phyloP scores from a whole-genome alignment of 805 yeast genomes.

The Ogataea populi-albae region DNA sequence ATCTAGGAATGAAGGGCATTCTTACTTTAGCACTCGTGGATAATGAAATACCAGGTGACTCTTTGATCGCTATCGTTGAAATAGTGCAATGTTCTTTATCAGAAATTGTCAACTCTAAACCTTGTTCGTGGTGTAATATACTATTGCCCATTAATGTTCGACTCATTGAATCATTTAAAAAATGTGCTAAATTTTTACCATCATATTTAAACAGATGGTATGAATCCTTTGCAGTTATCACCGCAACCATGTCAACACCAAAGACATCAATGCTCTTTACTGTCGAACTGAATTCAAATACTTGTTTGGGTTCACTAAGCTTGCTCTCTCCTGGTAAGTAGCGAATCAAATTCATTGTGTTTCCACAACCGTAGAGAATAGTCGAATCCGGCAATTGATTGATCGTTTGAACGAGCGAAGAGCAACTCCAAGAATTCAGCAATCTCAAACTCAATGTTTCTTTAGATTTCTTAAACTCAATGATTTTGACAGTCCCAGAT shows the following conservation, averaged over 20 bases:
- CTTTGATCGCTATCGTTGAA: conserved; percentile 9
- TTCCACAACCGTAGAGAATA: conserved; percentile 23
- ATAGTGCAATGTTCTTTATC: conserved; percentile 23
- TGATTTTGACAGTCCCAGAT: conserved; percentile 27
- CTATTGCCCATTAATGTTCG: conserved; percentile 24
- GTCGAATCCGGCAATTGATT: conserved; percentile 23
- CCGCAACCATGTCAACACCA: conserved; percentile 17
- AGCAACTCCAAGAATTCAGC: conserved; percentile 20
- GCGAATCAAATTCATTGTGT: conserved; percentile 11
- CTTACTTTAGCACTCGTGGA: conserved; percentile 15
- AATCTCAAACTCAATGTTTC: conserved; percentile 14
- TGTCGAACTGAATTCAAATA: conserved; percentile 13
- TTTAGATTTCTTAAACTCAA: conserved; percentile 24
- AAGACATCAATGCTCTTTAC: conserved; percentile 24
- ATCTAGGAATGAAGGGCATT: conserved; percentile 34
- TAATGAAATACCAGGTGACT: conserved; percentile 3
- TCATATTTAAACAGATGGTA: conserved; percentile 18
- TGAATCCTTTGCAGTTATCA: conserved; percentile 32
- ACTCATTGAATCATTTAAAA: conserved; percentile 18
- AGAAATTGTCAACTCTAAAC: conserved; percentile 13
- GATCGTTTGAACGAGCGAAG: conserved; percentile 23
- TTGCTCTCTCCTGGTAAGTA: conserved; percentile 22
- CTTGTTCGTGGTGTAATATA: conserved; percentile 14
- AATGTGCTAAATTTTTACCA: conserved; percentile 12
- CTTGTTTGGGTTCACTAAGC: conserved; percentile 19